Conservation (phyloP, 257 asterid genomes). For the Scutellaria barbata region DNA sequence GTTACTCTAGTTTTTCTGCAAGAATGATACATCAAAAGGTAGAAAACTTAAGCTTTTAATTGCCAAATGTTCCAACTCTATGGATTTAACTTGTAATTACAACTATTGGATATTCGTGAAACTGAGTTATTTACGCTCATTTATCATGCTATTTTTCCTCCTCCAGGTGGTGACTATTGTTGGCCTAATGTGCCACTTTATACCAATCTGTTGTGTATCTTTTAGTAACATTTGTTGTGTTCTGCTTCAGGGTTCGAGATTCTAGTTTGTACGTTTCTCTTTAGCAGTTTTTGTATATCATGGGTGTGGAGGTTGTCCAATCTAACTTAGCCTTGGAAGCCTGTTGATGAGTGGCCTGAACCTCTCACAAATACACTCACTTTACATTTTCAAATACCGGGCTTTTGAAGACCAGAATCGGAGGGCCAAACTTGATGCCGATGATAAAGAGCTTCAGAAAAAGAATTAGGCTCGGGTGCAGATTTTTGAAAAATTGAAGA, state of each 20-base stretch:
- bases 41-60: background rate
- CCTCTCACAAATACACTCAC: conserved; percentile 67
- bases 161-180: background rate
- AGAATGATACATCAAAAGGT: conserved; percentile 11
- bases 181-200: background rate
- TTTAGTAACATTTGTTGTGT: background rate
- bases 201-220: background rate
- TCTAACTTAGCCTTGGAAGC: conserved; percentile 37
- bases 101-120: conserved; percentile 2
- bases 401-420: conserved; percentile 67
- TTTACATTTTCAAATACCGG: conserved; percentile 64
- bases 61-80: background rate
- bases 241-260: conserved; percentile 38
- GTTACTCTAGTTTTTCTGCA: background rate
- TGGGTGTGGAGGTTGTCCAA: conserved; percentile 46
- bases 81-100: background rate
- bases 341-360: conserved; percentile 90
- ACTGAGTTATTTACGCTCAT: conserved; percentile 2
- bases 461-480: conserved; percentile 66
- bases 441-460: conserved; percentile 72
- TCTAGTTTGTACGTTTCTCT: conserved; percentile 7
- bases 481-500: conserved; percentile 67
- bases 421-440: conserved; percentile 66
- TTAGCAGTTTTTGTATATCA: conserved; percentile 22
- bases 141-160: background rate